These are phyloP conservation scores for Tardiomyces digboiensis DNA, from an alignment of 1,139 yeast genomes.

Conservation along the genomic window DNA sequence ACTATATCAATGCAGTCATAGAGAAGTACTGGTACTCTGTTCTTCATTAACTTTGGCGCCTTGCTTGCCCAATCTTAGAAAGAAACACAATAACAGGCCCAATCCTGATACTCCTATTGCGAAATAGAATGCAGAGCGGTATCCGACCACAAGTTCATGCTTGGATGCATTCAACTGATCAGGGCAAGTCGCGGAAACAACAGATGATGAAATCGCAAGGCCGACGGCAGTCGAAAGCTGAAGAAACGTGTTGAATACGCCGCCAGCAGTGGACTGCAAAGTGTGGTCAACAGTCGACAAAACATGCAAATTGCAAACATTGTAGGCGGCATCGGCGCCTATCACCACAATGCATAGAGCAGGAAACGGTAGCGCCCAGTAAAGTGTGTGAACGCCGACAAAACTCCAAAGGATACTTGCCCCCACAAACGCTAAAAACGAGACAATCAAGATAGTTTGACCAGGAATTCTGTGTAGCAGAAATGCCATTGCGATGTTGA, in stretches of 20 bases:
- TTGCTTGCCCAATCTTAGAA: conserved; percentile 30
- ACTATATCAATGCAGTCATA: too few species aligned
- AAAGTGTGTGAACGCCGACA: conserved; percentile 24
- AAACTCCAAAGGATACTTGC: conserved; percentile 34
- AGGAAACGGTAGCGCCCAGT: conserved; percentile 37
- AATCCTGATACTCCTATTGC: conserved; percentile 29
- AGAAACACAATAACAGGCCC: conserved; percentile 25
- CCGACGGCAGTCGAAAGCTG: conserved; percentile 34
- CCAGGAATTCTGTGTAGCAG: conserved; percentile 35
- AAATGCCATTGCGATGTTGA: conserved; percentile 35
- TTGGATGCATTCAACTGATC: conserved; percentile 18
- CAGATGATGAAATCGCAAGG: conserved; percentile 32
- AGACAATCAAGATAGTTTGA: conserved; percentile 25
- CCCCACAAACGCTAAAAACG: conserved; percentile 26
- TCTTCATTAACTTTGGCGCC: neutral
- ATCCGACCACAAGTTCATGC: conserved; percentile 24
- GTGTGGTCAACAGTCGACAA: conserved; percentile 30
- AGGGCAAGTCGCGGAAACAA: conserved; percentile 25
- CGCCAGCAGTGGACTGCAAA: conserved; percentile 36
- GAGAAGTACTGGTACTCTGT: too few species aligned
- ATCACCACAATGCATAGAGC: conserved; percentile 30
- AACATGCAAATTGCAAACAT: conserved; percentile 34
- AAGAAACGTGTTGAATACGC: conserved; percentile 34
- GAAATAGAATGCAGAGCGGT: conserved; percentile 33
- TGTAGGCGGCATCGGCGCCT: conserved; percentile 38